Evolutionary conservation across 2,329 filamentous ascomycete genomes (phyloP), one percentile per base, ranked within the genome.

Genomic region (Gyromitra esculenta): DNA sequence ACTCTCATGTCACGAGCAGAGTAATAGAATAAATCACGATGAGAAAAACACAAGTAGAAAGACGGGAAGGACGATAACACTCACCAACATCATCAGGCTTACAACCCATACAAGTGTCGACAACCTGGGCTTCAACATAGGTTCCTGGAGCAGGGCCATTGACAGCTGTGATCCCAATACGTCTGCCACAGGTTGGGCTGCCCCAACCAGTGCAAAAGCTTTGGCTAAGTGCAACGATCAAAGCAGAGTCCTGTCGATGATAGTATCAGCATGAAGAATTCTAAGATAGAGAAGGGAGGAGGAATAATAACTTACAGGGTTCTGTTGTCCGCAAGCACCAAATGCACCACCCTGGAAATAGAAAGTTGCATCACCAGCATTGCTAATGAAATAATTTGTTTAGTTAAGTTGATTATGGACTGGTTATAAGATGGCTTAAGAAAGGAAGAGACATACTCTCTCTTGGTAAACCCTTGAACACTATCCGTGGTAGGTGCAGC

Each of bases 211-310:
- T 1, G 9, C 66, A 41, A 13, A 41, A 31, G 1, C 31, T 5
- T 1, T 9, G 8, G n/a, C 67, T 15, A n/a, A 70, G 56, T 2
- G 67, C 67, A 21, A 52, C 67, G 25, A 70, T 54, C 7, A 54
- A 15, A 5, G 9, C 45, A 15, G 43, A 31, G n/a, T 70, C 67
- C 56, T 70, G 21, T 45, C 15, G 54, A 37, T 35, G 54, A n/a
- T 21, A n/a, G 13, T 37, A 18, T 57, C 41, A 56, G 52, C 18
- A 56, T 21, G 52, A 13, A 13, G 31, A 11, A 60, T 39, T 1
- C 2, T 13, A 43, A 25, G n/a, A 11, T 8, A 41, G 9, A 37
- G 1, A 60, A 13, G 37, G 5, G 2, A 6, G 7, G 7, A n/a
- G 31, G 21, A 60, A 15, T 9, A 7, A 18, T 5, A 18, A 41